Conservation (phyloP, 169 alveolate species). For the Amoebophrya sp. region DNA sequence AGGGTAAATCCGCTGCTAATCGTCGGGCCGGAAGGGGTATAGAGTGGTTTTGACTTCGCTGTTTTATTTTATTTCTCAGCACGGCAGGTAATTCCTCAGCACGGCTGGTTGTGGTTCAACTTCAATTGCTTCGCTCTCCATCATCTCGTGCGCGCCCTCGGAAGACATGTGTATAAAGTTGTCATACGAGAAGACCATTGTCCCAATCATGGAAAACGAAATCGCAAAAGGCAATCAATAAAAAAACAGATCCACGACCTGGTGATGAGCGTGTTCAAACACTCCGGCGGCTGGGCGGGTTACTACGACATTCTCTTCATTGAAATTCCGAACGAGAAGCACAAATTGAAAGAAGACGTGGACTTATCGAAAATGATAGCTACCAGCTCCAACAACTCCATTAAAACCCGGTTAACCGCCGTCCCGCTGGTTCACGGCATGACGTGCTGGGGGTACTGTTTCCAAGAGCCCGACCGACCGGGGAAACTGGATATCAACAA, state of each 20-base stretch:
- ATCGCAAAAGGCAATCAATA: not conserved
- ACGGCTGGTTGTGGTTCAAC: too few relatives aligned
- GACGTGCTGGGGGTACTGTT: not conserved
- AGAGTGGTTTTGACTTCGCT: not conserved
- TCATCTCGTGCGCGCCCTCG: too few relatives aligned
- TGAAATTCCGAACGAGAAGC: not conserved
- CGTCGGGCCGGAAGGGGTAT: slow-evolving; percentile 28
- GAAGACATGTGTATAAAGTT: too few relatives aligned
- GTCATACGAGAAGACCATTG: too few relatives aligned
- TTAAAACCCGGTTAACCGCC: not conserved
- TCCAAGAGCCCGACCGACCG: not conserved
- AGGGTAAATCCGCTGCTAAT: slow-evolving; percentile 9
- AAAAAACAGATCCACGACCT: not conserved
- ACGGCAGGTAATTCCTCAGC: too few relatives aligned
- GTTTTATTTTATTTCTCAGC: too few relatives aligned
- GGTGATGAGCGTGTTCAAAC: not conserved
- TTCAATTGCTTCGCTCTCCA: too few relatives aligned
- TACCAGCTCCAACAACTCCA: not conserved
- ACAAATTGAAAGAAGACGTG: not conserved
- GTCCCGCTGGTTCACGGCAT: not conserved
- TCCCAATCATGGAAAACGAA: too few relatives aligned
- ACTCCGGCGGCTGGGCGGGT: slow-evolving; percentile 30
- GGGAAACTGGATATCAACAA: not conserved
- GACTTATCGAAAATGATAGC: not conserved
- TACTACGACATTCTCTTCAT: not conserved